A percentile compares a stretch with the other conserved stretches of the same genome.
phyloP scores from a whole-genome alignment of 2,329 filamentous ascomycete species.

The Harringtonia aguacate region DNA sequence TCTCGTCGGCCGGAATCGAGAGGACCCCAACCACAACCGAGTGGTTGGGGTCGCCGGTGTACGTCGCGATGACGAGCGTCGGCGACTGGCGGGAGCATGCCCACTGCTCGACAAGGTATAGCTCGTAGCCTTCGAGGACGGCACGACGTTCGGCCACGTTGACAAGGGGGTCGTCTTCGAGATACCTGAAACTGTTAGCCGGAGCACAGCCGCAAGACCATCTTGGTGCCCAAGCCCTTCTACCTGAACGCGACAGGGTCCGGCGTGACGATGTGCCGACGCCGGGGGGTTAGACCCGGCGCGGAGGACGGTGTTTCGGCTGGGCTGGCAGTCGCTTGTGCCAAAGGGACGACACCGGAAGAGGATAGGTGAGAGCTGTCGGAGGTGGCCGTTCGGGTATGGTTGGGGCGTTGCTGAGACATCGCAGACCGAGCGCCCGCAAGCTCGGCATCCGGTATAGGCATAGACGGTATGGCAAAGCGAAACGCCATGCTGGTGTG shows the following conservation, averaged over 20 bases:
- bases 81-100: conserved; percentile 84
- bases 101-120: conserved; percentile 97
- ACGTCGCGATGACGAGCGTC: conserved; percentile 85
- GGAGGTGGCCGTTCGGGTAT: too few relatives aligned
- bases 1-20: conserved; percentile 70
- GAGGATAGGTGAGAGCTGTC: too few relatives aligned
- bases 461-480: background rate
- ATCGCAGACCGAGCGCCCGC: too few relatives aligned
- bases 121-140: conserved; percentile 71
- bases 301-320: background rate
- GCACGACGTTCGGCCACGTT: conserved; percentile 62
- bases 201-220: too few relatives aligned
- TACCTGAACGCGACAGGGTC: conserved; percentile 49
- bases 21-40: conserved; percentile 70
- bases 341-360: too few relatives aligned
- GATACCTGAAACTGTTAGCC: conserved; percentile 40
- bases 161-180: conserved; percentile 75
- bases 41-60: conserved; percentile 77
- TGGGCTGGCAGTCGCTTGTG: background rate
- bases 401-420: background rate
- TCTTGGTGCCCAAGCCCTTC: too few relatives aligned
- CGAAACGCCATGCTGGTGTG: background rate
- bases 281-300: conserved; percentile 12
- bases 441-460: background rate
- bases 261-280: conserved; percentile 43